Base-by-base conservation (phyloP, 2,329 filamentous ascomycete genomes). In the Penicillium sclerotigenum region DNA sequence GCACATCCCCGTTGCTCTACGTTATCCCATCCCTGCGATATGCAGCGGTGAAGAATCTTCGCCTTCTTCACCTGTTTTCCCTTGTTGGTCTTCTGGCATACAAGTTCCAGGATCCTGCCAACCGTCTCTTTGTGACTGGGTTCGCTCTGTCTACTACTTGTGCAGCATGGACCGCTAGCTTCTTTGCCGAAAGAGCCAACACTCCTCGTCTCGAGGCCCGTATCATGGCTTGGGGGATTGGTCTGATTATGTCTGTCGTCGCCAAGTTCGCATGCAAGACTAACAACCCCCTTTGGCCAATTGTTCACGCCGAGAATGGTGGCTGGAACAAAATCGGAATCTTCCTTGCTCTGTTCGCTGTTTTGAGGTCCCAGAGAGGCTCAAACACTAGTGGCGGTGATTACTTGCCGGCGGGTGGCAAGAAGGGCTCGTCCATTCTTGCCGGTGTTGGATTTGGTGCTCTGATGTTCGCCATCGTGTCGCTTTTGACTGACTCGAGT, bases 261-360 rank as follows among this genome's bases (percentile, higher is more conserved):
- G 86, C 90, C 65, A 99, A 99, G 73, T 97, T 96, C 70, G 90
- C 92, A 0, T 96, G 88, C 81, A 84, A 87, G 70, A 97, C 93
- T 20, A 97, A 96, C 75, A 99, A 99, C 71, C 94, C 94, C 0
- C 85, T 97, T 59, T 99, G 94, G 94, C 92, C 94, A 0, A 89
- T 94, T 59, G 89, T 97, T 84, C 89, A 97, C 72, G 85, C 86
- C 29, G 83, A 82, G 9, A 99, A 96, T 71, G 94, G 94, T 36
- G 94, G 94, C 3, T 92, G 89, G 86, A 99, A 99, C 74, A 90
- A 88, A 60, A 83, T 87, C 20, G 94, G 92, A 28, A 79, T 97
- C 45, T 73, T 83, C 14, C 74, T 99, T 13, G 94, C 88, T 41
- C 68, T 95, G 24, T 69, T 95, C 9, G 88, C 94, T 22, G 84